phyloP scores from a whole-genome alignment of 148 eudicot species.

The Vaccinium darrowii region DNA sequence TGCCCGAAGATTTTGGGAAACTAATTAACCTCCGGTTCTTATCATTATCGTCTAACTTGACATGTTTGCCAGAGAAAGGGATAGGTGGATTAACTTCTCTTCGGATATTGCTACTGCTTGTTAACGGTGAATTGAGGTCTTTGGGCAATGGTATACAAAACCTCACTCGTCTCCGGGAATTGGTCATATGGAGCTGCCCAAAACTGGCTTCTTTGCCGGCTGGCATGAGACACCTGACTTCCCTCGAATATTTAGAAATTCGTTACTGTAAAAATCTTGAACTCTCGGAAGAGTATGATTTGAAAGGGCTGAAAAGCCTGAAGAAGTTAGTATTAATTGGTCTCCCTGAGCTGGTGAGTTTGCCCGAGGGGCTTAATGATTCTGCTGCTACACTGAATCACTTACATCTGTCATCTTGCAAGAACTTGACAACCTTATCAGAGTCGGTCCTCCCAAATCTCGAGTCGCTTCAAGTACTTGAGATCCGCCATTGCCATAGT shows the following conservation, averaged over 20 bases:
- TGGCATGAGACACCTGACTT: neutral
- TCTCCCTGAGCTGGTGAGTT: neutral
- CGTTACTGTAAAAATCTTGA: neutral
- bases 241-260: neutral
- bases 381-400: neutral
- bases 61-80: neutral
- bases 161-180: neutral
- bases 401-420: neutral
- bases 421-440: neutral
- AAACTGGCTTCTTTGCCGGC: neutral
- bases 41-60: neutral
- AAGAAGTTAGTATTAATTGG: neutral
- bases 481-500: neutral
- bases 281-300: neutral
- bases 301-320: neutral
- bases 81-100: slow-evolving; percentile 1
- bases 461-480: neutral
- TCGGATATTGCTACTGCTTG: neutral
- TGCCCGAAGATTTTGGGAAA: slow-evolving; percentile 4
- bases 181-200: neutral
- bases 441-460: neutral
- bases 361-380: neutral
- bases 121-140: neutral
- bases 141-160: neutral
- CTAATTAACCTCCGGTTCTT: neutral